Percentiles rank a stretch among this genome's conserved stretches.
phyloP scores from a whole-genome alignment of 768 basidiomycete species.

The Pleurotus sapidus region DNA sequence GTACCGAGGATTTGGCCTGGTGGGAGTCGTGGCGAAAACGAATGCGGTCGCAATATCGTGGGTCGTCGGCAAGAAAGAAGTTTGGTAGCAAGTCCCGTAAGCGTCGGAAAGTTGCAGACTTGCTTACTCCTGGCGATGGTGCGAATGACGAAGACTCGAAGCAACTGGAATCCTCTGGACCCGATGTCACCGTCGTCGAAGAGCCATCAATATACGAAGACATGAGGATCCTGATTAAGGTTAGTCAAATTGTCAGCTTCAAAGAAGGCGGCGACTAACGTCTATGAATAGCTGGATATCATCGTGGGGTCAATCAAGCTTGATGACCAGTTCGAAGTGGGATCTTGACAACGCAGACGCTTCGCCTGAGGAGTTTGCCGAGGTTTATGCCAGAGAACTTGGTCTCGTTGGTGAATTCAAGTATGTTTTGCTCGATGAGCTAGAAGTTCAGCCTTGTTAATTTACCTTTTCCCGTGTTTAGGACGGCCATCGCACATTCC shows the following conservation, averaged over 20 bases:
- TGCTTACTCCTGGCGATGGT: constrained; percentile 12
- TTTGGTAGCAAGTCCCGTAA: constrained; percentile 30
- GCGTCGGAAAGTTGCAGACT: constrained; percentile 35
- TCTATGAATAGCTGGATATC: constrained; percentile 75
- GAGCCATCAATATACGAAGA: constrained; percentile 75
- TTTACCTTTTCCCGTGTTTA: constrained; percentile 23
- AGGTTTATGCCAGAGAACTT: constrained; percentile 80
- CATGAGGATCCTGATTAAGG: constrained; percentile 90
- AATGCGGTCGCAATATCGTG: constrained; percentile 34
- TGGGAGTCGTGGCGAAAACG: constrained; percentile 74
- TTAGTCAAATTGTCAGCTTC: constrained; percentile 30
- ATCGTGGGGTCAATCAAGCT: constrained; percentile 91
- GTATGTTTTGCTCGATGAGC: constrained; percentile 40
- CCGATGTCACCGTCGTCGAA: constrained; percentile 65
- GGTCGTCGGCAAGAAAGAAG: constrained; percentile 16
- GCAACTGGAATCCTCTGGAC: constrained; percentile 45
- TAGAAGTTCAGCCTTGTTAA: not conserved
- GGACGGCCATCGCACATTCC: constrained; percentile 92
- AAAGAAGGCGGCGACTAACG: not conserved
- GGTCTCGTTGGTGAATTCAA: constrained; percentile 92
- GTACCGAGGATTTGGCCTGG: constrained; percentile 51
- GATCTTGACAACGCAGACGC: constrained; percentile 79
- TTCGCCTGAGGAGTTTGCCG: constrained; percentile 91
- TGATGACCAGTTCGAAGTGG: constrained; percentile 98
- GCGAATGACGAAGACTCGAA: constrained; percentile 23